These are phyloP conservation scores for Nakazawaea ishiwadae DNA, from an alignment of 805 yeast species.

Conservation along the genomic window DNA sequence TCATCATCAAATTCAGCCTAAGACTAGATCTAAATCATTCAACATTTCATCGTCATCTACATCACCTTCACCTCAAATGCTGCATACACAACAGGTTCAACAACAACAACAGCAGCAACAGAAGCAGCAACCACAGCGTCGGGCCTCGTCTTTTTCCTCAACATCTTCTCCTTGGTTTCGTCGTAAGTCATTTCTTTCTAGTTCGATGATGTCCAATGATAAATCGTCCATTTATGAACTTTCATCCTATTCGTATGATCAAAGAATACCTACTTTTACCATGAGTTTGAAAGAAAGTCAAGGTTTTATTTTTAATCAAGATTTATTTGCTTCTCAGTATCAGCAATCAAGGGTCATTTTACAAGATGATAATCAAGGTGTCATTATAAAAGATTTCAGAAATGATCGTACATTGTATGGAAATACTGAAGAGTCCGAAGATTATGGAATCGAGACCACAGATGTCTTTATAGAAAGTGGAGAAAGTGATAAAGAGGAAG, in stretches of 20 bases:
- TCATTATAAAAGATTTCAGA: slow-evolving; percentile 10
- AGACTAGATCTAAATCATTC: slow-evolving; percentile 40
- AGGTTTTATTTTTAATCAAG: slow-evolving; percentile 76
- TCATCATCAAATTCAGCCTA: slow-evolving; percentile 58
- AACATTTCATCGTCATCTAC: neutral
- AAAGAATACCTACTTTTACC: slow-evolving; percentile 29
- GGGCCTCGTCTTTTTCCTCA: slow-evolving; percentile 26
- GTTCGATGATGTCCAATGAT: slow-evolving; percentile 54
- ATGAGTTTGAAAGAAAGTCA: slow-evolving; percentile 58
- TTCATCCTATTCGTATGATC: slow-evolving; percentile 22
- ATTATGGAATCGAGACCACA: slow-evolving; percentile 11
- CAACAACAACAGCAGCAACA: neutral
- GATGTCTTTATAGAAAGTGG: slow-evolving; percentile 11
- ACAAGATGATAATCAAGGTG: slow-evolving; percentile 26
- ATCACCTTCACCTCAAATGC: slow-evolving; percentile 4
- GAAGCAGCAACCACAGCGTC: slow-evolving; percentile 5
- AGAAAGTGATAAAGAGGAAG: slow-evolving; percentile 10
- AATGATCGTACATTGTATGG: neutral
- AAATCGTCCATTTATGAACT: slow-evolving; percentile 48
- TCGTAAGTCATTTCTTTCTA: slow-evolving; percentile 51
- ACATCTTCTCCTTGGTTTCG: slow-evolving; percentile 50
- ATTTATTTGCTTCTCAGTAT: slow-evolving; percentile 65
- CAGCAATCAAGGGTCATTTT: slow-evolving; percentile 48
- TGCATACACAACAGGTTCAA: neutral
- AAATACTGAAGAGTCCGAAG: slow-evolving; percentile 4